Conservation (phyloP, 2,329 filamentous ascomycete genomes). For the Fonsecaea monophora region DNA sequence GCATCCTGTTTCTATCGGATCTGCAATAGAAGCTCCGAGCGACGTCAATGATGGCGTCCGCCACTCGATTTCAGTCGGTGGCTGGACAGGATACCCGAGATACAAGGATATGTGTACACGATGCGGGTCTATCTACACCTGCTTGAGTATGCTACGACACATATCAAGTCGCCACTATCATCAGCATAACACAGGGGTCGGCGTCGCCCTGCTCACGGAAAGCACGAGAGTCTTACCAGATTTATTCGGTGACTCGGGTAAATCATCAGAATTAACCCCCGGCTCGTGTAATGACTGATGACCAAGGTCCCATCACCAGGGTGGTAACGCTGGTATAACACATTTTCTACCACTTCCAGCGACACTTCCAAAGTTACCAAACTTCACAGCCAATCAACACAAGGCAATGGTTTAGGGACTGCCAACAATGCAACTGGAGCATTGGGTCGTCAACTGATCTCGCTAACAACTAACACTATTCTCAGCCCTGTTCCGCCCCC, state of each 20-base stretch:
- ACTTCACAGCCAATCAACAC: background rate
- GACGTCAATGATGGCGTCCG: background rate
- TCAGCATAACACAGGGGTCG: background rate
- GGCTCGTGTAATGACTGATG: background rate
- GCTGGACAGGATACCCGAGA: background rate
- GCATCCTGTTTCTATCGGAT: background rate
- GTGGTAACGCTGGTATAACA: background rate
- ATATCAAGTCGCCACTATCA: background rate
- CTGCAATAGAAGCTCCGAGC: background rate
- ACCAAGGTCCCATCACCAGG: background rate
- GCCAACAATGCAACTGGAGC: background rate
- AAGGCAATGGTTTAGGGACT: background rate
- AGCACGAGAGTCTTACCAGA: background rate
- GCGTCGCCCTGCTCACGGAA: background rate
- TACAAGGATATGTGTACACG: background rate
- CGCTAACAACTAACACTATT: background rate
- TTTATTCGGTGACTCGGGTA: background rate
- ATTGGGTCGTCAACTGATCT: background rate
- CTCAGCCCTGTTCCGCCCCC: conserved; percentile 10
- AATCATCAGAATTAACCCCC: background rate
- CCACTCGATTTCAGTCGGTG: background rate
- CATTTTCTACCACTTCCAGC: background rate
- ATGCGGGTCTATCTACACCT: background rate
- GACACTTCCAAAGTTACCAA: background rate
- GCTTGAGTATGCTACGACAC: background rate